phyloP scores from a whole-genome alignment of 441 rosid species.

The Kokia cookei region DNA sequence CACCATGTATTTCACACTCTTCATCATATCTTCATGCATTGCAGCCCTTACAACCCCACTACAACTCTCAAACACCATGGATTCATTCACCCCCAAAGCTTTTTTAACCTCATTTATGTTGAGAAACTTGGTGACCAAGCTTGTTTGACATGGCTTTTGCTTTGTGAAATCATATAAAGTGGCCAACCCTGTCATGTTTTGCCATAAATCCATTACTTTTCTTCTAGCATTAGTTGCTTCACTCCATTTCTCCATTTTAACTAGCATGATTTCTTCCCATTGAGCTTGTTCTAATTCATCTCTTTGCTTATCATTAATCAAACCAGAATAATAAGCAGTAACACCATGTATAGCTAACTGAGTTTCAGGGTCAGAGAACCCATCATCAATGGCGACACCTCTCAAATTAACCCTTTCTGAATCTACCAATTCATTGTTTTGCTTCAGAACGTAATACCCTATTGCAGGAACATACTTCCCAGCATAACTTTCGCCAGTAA shows the following conservation, averaged over 20 bases:
- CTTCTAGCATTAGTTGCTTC: slow-evolving; percentile 55
- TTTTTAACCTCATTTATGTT: slow-evolving; percentile 30
- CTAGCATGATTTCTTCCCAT: slow-evolving; percentile 32
- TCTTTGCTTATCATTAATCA: slow-evolving; percentile 65
- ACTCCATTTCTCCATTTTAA: slow-evolving; percentile 41
- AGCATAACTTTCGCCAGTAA: slow-evolving; percentile 84
- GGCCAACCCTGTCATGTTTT: slow-evolving; percentile 69
- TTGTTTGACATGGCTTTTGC: slow-evolving; percentile 36
- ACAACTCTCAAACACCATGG: slow-evolving; percentile 44
- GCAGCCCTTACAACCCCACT: slow-evolving; percentile 32
- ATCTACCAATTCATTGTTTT: slow-evolving; percentile 26
- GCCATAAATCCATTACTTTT: slow-evolving; percentile 25
- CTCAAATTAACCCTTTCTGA: slow-evolving; percentile 38
- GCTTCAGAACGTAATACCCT: slow-evolving; percentile 53
- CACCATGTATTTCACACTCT: slow-evolving; percentile 71
- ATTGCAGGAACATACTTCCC: slow-evolving; percentile 80
- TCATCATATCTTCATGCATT: slow-evolving; percentile 56
- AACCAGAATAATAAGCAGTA: slow-evolving; percentile 59
- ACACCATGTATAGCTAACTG: slow-evolving; percentile 57
- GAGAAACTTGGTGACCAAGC: slow-evolving; percentile 33
- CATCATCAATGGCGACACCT: slow-evolving; percentile 84
- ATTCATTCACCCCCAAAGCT: slow-evolving; percentile 46
- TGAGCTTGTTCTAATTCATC: slow-evolving; percentile 49
- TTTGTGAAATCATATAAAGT: slow-evolving; percentile 50
- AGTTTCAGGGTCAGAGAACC: slow-evolving; percentile 62